These are phyloP conservation scores for Osmanthus fragrans DNA, from an alignment of 257 asterid genomes.

Conservation along the genomic window DNA sequence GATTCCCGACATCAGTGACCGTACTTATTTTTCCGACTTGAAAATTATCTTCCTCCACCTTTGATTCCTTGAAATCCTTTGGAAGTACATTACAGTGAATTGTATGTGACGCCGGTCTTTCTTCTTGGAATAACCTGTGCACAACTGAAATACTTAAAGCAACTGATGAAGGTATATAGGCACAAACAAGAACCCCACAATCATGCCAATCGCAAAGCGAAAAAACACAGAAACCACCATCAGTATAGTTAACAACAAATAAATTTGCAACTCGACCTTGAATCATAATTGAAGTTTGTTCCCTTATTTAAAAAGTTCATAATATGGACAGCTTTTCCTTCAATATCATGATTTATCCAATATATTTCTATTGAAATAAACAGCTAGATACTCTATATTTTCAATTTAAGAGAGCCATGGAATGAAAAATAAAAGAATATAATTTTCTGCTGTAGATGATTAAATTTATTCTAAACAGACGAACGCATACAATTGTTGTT, in stretches of 20 bases:
- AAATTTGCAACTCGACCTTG: not conserved
- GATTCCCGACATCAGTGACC: slow-evolving; percentile 46
- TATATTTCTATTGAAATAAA: not conserved
- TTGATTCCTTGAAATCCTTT: slow-evolving; percentile 48
- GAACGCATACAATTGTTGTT: no score
- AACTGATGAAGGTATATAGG: not conserved
- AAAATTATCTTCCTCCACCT: slow-evolving; percentile 30
- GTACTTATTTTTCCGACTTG: slow-evolving; percentile 54
- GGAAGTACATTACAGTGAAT: slow-evolving; percentile 80
- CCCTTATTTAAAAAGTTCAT: not conserved
- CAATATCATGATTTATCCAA: not conserved
- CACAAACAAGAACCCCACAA: not conserved
- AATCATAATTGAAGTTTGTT: not conserved
- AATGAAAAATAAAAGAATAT: not conserved
- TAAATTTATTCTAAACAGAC: no score
- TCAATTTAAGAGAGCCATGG: not conserved
- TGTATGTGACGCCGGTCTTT: slow-evolving; percentile 79
- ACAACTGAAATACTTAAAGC: not conserved
- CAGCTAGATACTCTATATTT: not conserved
- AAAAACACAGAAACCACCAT: not conserved
- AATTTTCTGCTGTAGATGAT: no score
- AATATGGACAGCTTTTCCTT: not conserved
- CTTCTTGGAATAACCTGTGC: slow-evolving; percentile 81
- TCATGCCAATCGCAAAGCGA: not conserved
- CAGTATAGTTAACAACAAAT: not conserved